Conservation (phyloP, 768 basidiomycete genomes). For the Pluteus cervinus region DNA sequence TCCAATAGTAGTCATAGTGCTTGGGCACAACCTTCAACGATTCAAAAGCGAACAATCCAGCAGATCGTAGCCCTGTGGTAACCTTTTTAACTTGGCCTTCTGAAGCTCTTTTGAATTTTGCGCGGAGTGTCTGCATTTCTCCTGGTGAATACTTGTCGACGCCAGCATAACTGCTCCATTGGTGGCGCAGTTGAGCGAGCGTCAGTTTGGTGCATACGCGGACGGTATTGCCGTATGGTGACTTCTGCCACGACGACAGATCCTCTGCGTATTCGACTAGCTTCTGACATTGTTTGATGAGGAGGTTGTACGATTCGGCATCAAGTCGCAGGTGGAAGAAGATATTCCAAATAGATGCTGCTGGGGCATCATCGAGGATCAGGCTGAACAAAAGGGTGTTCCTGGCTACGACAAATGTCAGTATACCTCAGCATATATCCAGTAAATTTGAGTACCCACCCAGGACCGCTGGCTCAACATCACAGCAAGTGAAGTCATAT, state of each 20-base stretch:
- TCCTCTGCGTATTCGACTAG: constrained; percentile 26
- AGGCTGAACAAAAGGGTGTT: constrained; percentile 42
- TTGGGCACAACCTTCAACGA: constrained; percentile 11
- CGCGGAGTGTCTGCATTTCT: constrained; percentile 14
- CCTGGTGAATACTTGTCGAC: constrained; percentile 18
- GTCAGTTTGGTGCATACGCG: constrained; percentile 32
- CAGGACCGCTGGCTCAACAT: constrained; percentile 40
- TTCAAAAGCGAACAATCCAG: constrained; percentile 31
- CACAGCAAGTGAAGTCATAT: constrained; percentile 42
- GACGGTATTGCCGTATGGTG: constrained; percentile 30
- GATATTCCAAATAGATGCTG: constrained; percentile 31
- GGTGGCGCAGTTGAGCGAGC: constrained; percentile 28
- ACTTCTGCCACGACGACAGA: constrained; percentile 31
- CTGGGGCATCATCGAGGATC: constrained; percentile 23
- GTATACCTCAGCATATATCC: not conserved
- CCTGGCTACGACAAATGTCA: constrained; percentile 27
- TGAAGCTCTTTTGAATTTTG: constrained; percentile 16
- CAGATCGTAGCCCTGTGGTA: constrained; percentile 19
- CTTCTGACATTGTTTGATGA: constrained; percentile 32
- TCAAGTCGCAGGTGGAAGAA: constrained; percentile 46
- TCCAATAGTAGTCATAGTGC: constrained; percentile 30
- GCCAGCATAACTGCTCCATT: constrained; percentile 32
- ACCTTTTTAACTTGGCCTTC: constrained; percentile 8
- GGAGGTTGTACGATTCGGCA: constrained; percentile 20
- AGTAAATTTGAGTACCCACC: constrained; percentile 21